Evolutionary conservation across 441 rosid species (phyloP).

Genomic region (Adansonia gregorii): DNA sequence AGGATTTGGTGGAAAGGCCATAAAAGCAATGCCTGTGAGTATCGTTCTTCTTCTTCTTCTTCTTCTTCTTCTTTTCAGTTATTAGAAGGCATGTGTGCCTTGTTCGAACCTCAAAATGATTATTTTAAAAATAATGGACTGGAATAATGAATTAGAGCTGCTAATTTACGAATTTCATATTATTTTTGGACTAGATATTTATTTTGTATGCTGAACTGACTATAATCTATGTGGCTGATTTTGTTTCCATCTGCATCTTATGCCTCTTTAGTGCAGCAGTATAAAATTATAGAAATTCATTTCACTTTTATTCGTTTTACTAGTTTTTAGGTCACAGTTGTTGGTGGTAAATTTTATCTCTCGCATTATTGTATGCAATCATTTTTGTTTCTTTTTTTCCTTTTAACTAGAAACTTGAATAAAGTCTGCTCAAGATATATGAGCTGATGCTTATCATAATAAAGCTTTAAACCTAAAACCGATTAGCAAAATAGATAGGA

Average conservation of each 20-base stretch:
- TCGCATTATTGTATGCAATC: not conserved
- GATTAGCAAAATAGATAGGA: not conserved
- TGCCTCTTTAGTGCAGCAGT: not conserved
- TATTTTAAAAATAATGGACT: not conserved
- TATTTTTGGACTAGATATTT: not conserved
- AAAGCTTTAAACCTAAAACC: not conserved
- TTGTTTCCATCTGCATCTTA: not conserved
- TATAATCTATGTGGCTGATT: not conserved
- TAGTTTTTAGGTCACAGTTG: not conserved
- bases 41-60: not conserved
- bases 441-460: not conserved
- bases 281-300: not conserved
- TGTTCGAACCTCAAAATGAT: not conserved
- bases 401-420: not conserved
- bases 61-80: not conserved
- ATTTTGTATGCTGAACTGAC: not conserved
- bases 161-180: not conserved
- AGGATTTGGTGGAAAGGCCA: constrained; percentile 91
- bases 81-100: not conserved
- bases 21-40: constrained; percentile 75
- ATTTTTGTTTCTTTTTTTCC: not conserved
- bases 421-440: not conserved
- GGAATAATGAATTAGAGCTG: not conserved
- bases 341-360: not conserved
- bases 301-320: not conserved